Evolutionary conservation across 768 basidiomycete genomes (phyloP).

Genomic region (Xerocomus brunneocitrinus): DNA sequence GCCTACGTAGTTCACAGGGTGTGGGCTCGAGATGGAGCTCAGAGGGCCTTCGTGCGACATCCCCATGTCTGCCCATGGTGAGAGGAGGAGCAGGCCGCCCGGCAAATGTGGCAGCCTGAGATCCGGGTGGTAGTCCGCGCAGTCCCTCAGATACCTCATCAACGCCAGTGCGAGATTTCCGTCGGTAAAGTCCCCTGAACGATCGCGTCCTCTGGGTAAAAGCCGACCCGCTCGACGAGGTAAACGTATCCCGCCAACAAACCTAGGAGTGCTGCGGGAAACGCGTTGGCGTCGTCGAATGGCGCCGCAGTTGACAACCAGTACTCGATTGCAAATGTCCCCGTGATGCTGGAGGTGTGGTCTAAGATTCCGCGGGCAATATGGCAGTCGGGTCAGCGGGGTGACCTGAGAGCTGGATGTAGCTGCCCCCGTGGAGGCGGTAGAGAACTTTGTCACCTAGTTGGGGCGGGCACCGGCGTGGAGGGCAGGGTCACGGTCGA

Average conservation of each 20-base stretch:
- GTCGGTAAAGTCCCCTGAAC: slow-evolving; percentile 51
- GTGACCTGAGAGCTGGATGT: slow-evolving; percentile 25
- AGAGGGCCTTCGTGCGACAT: slow-evolving; percentile 25
- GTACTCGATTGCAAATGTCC: slow-evolving; percentile 44
- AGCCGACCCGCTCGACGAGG: slow-evolving; percentile 40
- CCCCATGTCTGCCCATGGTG: slow-evolving; percentile 27
- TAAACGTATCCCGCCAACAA: slow-evolving; percentile 47
- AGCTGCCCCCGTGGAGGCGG: slow-evolving; percentile 31
- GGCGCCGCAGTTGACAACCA: slow-evolving; percentile 36
- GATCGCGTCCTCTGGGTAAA: slow-evolving; percentile 41
- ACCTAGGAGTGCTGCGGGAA: slow-evolving; percentile 53
- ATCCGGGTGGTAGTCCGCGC: slow-evolving; percentile 9
- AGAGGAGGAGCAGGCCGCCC: slow-evolving; percentile 32
- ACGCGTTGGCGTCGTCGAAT: slow-evolving; percentile 32
- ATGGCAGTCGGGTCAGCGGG: slow-evolving; percentile 23
- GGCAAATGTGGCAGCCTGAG: slow-evolving; percentile 20
- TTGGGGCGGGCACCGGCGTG: slow-evolving; percentile 16
- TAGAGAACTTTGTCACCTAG: slow-evolving; percentile 33
- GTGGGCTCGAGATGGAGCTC: slow-evolving; percentile 35
- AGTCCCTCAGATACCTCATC: slow-evolving; percentile 33
- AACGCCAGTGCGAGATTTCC: slow-evolving; percentile 44
- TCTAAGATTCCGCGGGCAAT: slow-evolving; percentile 19
- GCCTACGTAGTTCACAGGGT: slow-evolving; percentile 26
- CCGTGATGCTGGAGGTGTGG: slow-evolving; percentile 15
- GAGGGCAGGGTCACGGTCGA: slow-evolving; percentile 19